Base-by-base conservation (phyloP, 2,329 filamentous ascomycete species). In the Exophiala viscosa region DNA sequence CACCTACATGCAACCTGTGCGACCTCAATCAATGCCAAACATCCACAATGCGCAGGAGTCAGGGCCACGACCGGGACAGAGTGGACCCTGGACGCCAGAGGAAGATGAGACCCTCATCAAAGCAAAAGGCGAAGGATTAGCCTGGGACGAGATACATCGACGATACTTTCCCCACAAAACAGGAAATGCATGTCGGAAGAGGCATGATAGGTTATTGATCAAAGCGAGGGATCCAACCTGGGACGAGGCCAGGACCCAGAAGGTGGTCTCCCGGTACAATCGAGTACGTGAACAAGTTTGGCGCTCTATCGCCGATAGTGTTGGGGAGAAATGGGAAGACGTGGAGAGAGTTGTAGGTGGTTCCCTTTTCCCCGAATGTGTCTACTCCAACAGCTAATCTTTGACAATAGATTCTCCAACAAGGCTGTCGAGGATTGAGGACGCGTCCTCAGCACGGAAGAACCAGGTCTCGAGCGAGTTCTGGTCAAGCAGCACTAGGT, bases 151-250 rank as follows among this genome's bases (percentile, higher is more conserved):
- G 63, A 93, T 95, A 66, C 85, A 90, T 63, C 77, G 78, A 56
- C 81, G 79, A 57, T 83, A 89, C 70, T 95, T 95, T 67, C 86
- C 85, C 1, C 77, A 72, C 67, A 95, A 95, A 75, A 79, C 78
- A 10, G 72, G 86, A 53, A 93, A 93, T 67, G 90, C 90, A 14
- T 95, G 90, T 72, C 87, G 90, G 59, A 95, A 95, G 73, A 83
- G 90, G 50, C 89, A 95, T 64, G 90, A 95, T 71, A 80, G 90
- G 36, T 74, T 95, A 60, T 85, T 92, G 77, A 87, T 92, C 71
- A 83, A 85, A 60, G 59, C 67, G 52, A 83, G 84, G 52, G 81
- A 84, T 43, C 85, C 89, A 62, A 86, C 91, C 64, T 93, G 88
- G 85, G 87, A 92, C 63, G 80, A 80, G 15, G 76, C 84, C 60